Percentiles rank a stretch among this genome's conserved stretches.
Evolutionary conservation across 1,284 basidiomycete genomes (phyloP).

Genomic region (Ustilago sp.): DNA sequence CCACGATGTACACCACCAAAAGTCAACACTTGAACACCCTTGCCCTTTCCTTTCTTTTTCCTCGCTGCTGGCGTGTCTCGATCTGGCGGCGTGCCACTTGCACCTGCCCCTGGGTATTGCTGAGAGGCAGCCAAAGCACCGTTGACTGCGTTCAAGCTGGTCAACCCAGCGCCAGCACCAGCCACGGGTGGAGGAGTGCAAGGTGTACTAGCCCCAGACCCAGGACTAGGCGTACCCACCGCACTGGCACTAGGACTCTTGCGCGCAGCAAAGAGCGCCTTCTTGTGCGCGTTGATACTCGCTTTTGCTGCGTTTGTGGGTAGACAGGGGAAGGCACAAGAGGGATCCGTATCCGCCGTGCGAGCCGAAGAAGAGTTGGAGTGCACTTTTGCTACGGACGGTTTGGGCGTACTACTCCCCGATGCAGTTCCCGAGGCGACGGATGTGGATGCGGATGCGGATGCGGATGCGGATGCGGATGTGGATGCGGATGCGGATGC

Average conservation of each 20-base stretch:
- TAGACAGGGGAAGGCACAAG: conserved; percentile 52
- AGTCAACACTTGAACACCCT: conserved; percentile 50
- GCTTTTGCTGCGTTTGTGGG: conserved; percentile 52
- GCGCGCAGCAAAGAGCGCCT: conserved; percentile 46
- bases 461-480: not conserved
- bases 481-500: not conserved
- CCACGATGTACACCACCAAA: conserved; percentile 59
- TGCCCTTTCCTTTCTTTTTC: conserved; percentile 53
- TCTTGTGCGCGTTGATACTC: conserved; percentile 61
- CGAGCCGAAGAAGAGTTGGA: conserved; percentile 2
- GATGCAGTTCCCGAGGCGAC: not conserved
- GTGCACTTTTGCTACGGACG: conserved; percentile 36
- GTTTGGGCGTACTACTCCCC: conserved; percentile 15
- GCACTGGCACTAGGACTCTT: not conserved
- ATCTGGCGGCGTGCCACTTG: not conserved
- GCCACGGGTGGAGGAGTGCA: conserved; percentile 14
- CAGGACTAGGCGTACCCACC: conserved; percentile 2
- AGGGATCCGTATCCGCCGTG: too few species aligned
- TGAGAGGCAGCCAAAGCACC: conserved; percentile 35
- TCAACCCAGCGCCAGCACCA: not conserved
- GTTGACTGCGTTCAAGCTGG: conserved; percentile 21
- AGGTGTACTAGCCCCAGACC: conserved; percentile 25
- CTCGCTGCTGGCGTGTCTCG: conserved; percentile 12
- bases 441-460: not conserved
- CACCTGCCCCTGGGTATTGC: not conserved